Evolutionary conservation across 1,139 yeast genomes (phyloP), one percentile per base, ranked within the genome.

Genomic region (Lodderomyces orthopsilosis): DNA sequence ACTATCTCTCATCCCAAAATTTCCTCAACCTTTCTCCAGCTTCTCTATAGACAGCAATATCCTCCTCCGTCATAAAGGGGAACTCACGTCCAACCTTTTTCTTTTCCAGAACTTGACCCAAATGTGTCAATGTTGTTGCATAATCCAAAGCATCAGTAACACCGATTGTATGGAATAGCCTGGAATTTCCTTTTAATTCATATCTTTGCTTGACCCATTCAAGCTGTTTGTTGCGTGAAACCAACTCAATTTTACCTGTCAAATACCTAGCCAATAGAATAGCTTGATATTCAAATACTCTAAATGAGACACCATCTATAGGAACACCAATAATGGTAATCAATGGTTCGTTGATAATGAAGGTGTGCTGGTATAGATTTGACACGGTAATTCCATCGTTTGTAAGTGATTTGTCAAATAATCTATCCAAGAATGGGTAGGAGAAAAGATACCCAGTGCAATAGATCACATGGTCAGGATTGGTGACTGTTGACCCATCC

Each of bases 401-500:
- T 5, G 66, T 58, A 26, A 65, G 49, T 10, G 51, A 49, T 23
- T 54, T 18, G 55, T 61, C 50, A 50, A 57, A 43, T 21, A 65
- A 50, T 4, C 66, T 49, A 37, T 59, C 58, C 43, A 74, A 56
- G 45, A 66, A 73, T 4, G 79, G 78, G 47, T 61, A 71, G 22
- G 74, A 69, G 47, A 61, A 70, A 41, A 64, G 63, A 53, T 69
- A 74, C 0, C 79, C 79, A 0, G 79, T 74, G 3, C 72, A 75
- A 51, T 70, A 74, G 7, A 70, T 57, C 9, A 73, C 55, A 43
- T 58, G 52, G 47, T 71, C 75, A 8, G 71, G 70, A 38, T 62
- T 56, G 2, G 34, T 22, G 2, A 65, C 47, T 22, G 47, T 51
- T 0, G 63, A 42, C 5, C 61, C 70, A 48, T 67, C 72, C 1